A percentile compares a stretch with the other conserved stretches of the same genome.
These are phyloP conservation scores for Penicillium mononematosum DNA, from an alignment of 495 filamentous ascomycete species.

Conservation along the genomic window DNA sequence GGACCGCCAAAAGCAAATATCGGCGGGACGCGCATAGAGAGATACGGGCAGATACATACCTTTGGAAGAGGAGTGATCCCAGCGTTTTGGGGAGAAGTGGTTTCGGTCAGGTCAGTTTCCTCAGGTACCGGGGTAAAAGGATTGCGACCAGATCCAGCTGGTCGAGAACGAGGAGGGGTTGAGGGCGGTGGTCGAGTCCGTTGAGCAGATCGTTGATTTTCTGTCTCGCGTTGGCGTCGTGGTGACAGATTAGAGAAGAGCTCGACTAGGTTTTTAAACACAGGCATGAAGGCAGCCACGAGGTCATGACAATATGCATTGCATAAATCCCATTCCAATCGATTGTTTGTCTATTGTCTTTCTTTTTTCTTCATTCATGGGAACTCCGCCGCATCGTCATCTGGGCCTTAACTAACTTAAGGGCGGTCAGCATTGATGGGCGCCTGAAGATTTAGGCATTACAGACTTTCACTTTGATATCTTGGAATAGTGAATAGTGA, in stretches of 20 bases:
- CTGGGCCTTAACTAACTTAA: conserved; percentile 11
- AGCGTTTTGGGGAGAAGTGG: neutral
- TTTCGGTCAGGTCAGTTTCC: neutral
- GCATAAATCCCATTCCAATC: conserved; percentile 14
- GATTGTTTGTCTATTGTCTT: conserved; percentile 5
- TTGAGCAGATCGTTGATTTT: conserved; percentile 19
- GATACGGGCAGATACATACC: conserved; percentile 18
- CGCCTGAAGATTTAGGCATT: conserved; percentile 5
- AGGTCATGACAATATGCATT: conserved; percentile 12
- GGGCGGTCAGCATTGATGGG: conserved; percentile 29
- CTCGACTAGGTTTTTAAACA: conserved; percentile 20
- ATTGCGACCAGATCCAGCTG: neutral
- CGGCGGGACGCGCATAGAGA: conserved; percentile 6
- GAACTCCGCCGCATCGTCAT: conserved; percentile 23
- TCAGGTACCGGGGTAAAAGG: conserved; percentile 7
- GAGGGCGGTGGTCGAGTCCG: conserved; percentile 10
- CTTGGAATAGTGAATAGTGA: neutral
- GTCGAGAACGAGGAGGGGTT: conserved; percentile 10
- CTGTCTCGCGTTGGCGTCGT: conserved; percentile 20
- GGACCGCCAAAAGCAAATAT: conserved; percentile 5
- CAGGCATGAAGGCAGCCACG: conserved; percentile 20
- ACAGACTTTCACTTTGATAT: neutral
- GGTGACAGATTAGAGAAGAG: conserved; percentile 21
- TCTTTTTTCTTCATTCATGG: conserved; percentile 11
- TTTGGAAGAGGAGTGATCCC: conserved; percentile 13